These are phyloP conservation scores for Artemisia argyi DNA, from an alignment of 129 eudicot species.

Conservation along the genomic window DNA sequence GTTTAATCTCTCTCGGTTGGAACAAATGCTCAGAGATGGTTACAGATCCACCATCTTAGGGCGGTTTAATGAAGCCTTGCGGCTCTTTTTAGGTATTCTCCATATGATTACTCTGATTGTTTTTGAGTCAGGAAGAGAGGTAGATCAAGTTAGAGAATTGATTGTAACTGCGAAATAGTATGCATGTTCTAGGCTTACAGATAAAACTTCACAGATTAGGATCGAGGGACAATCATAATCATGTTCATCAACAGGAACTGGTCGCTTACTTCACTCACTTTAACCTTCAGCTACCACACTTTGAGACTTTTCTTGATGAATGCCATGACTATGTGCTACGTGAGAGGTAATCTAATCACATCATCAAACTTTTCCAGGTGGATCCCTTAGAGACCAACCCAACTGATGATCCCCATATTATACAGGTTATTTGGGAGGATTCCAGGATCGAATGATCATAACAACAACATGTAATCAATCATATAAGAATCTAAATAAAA, in stretches of 20 bases:
- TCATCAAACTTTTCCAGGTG: constrained; percentile 67
- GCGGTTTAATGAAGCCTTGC: constrained; percentile 57
- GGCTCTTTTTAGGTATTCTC: constrained; percentile 51
- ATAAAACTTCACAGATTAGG: constrained; percentile 71
- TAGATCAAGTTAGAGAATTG: constrained; percentile 71
- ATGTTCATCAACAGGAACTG: constrained; percentile 62
- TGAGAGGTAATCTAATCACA: constrained; percentile 45
- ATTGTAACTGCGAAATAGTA: constrained; percentile 53
- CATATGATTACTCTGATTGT: constrained; percentile 62
- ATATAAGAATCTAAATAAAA: too few species aligned
- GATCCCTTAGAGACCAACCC: constrained; percentile 66
- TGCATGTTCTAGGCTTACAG: constrained; percentile 60
- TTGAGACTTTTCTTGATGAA: constrained; percentile 53
- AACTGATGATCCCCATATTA: constrained; percentile 47
- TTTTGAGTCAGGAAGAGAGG: constrained; percentile 64
- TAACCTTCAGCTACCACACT: constrained; percentile 66
- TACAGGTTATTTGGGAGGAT: too few species aligned
- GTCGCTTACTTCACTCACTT: constrained; percentile 78
- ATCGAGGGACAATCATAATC: constrained; percentile 34
- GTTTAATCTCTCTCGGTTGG: constrained; percentile 55
- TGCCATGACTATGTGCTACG: constrained; percentile 63
- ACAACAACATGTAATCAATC: too few species aligned
- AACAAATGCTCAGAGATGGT: constrained; percentile 61
- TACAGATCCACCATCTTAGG: constrained; percentile 68
- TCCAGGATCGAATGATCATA: too few species aligned